phyloP scores from a whole-genome alignment of 352 stramenopile genomes.

The Phytophthora vignae region DNA sequence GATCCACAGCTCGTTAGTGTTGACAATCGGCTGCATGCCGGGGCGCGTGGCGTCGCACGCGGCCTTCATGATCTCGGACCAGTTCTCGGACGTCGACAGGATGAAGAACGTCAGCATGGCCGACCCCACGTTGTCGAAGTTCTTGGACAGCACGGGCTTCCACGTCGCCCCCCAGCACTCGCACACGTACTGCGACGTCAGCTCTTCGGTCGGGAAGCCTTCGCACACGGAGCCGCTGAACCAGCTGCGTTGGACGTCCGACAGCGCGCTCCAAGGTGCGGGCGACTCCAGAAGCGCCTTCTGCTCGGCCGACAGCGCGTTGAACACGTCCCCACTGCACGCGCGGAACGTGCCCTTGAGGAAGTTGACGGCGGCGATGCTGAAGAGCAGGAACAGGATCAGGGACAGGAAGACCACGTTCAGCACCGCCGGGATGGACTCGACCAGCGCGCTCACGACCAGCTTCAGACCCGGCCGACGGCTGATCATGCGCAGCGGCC shows the following conservation, averaged over 20 bases:
- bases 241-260: slow-evolving; percentile 41
- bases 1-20: neutral
- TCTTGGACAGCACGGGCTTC: slow-evolving; percentile 50
- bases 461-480: slow-evolving; percentile 82
- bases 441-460: slow-evolving; percentile 90
- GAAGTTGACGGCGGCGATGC: slow-evolving; percentile 93
- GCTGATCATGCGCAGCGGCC: slow-evolving; percentile 91
- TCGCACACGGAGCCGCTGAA: slow-evolving; percentile 51
- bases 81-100: slow-evolving; percentile 92
- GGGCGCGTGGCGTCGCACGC: slow-evolving; percentile 81
- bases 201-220: slow-evolving; percentile 37
- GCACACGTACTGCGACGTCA: slow-evolving; percentile 74
- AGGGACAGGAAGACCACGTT: slow-evolving; percentile 90
- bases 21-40: slow-evolving; percentile 89
- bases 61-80: slow-evolving; percentile 90
- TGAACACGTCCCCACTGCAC: slow-evolving; percentile 70
- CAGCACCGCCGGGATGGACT: slow-evolving; percentile 82
- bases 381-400: slow-evolving; percentile 95
- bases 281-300: slow-evolving; percentile 52
- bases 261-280: slow-evolving; percentile 41
- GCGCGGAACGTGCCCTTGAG: slow-evolving; percentile 89
- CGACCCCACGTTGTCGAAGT: slow-evolving; percentile 83
- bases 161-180: slow-evolving; percentile 59
- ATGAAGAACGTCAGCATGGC: slow-evolving; percentile 91
- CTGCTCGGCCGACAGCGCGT: slow-evolving; percentile 41